Percentiles rank a stretch among this genome's conserved stretches.
Evolutionary conservation across 2,329 filamentous ascomycete species (phyloP).

Genomic region (Tetracladium maxilliforme): DNA sequence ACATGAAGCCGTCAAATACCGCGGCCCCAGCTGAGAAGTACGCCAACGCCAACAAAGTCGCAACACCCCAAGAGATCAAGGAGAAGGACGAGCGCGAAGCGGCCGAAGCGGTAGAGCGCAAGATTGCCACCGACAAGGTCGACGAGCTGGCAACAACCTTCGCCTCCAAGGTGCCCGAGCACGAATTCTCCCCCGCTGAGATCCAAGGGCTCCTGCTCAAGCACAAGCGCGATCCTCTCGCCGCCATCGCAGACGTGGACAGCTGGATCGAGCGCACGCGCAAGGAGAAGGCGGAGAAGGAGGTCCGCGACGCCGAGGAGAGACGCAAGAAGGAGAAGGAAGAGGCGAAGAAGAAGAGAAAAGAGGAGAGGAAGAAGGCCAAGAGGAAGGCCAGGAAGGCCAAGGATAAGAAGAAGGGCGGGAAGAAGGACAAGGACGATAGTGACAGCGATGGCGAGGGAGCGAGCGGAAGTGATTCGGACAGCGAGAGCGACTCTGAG

Average conservation of each 20-base stretch:
- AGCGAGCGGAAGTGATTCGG: too few species aligned
- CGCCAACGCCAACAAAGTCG: constrained; percentile 1
- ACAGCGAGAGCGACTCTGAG: too few species aligned
- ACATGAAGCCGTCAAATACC: not conserved
- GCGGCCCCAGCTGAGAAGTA: constrained; percentile 2
- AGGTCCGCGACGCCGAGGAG: constrained; percentile 2
- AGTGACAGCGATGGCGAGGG: too few species aligned
- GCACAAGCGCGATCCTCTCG: constrained; percentile 40
- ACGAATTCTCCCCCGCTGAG: constrained; percentile 43
- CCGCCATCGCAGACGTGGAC: constrained; percentile 35
- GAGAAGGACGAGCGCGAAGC: constrained; percentile 11
- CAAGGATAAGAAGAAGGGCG: constrained; percentile 3
- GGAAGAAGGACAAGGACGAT: too few species aligned
- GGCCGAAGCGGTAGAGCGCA: constrained; percentile 6
- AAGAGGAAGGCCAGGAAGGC: constrained; percentile 5
- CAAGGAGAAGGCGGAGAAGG: constrained; percentile 7
- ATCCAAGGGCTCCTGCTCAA: constrained; percentile 52
- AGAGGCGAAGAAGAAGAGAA: constrained; percentile 5
- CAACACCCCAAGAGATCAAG: constrained; percentile 3
- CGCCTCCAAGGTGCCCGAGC: constrained; percentile 31
- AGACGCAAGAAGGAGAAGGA: constrained; percentile 6
- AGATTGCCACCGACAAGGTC: constrained; percentile 5
- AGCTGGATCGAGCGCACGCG: constrained; percentile 35
- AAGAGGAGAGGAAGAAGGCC: constrained; percentile 4
- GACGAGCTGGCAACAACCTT: constrained; percentile 37